phyloP scores from a whole-genome alignment of 179 eudicot genomes.

The Beta macrorhiza region DNA sequence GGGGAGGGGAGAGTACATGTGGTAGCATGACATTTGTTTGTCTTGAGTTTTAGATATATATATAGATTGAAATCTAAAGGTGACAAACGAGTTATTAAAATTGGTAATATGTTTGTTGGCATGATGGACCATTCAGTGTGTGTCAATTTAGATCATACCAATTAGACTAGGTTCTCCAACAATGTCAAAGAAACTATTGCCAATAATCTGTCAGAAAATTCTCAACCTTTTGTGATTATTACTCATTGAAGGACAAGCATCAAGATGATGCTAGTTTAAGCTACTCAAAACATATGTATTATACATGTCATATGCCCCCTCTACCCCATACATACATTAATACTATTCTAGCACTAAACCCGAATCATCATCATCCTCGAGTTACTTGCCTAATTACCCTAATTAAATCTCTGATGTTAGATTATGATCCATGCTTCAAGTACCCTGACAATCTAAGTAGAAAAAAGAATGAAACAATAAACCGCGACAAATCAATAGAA shows the following conservation, averaged over 20 bases:
- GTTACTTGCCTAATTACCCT: slow-evolving; percentile 22
- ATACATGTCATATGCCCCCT: slow-evolving; percentile 17
- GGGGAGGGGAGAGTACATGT: too few relatives aligned
- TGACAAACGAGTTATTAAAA: too few relatives aligned
- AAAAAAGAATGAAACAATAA: slow-evolving; percentile 34
- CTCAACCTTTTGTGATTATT: background rate
- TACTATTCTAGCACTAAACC: slow-evolving; percentile 30
- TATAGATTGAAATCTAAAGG: too few relatives aligned
- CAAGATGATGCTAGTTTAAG: slow-evolving; percentile 29
- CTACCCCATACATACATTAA: slow-evolving; percentile 24
- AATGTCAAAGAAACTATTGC: background rate
- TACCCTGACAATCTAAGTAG: background rate
- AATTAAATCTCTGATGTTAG: slow-evolving; percentile 22
- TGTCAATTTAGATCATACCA: too few relatives aligned
- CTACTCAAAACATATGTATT: slow-evolving; percentile 28
- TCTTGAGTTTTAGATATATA: too few relatives aligned
- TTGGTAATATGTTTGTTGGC: too few relatives aligned
- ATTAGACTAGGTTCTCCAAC: too few relatives aligned
- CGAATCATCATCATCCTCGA: slow-evolving; percentile 16
- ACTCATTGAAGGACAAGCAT: slow-evolving; percentile 28
- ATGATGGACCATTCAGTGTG: too few relatives aligned
- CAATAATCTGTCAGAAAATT: background rate
- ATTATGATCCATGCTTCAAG: slow-evolving; percentile 18
- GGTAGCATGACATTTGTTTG: too few relatives aligned
- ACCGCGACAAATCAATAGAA: background rate